Base-by-base conservation (phyloP, 2,329 filamentous ascomycete genomes). In the Sporothrix sp. region DNA sequence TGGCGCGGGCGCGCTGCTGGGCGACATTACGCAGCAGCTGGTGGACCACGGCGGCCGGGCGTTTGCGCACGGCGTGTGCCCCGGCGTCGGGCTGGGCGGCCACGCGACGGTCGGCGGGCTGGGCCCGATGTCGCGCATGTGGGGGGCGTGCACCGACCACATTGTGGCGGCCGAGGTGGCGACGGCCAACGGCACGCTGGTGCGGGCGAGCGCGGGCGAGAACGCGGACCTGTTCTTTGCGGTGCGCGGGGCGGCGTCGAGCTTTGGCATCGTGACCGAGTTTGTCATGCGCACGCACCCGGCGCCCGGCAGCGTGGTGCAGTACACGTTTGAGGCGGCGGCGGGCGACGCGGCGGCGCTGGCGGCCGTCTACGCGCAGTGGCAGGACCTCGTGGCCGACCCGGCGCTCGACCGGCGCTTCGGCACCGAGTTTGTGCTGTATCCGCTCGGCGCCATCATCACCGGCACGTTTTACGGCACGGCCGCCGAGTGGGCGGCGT, bases 391-490 rank as follows among this genome's bases (percentile, higher is more conserved):
- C 11, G 66, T 79, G 33, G 63, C 69, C 1, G 73, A 82, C 51
- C 72, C 75, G 2, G 60, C 67, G 1, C 67, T 84, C 4, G 76
- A 79, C 55, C 71, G 75, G 36, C 74, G 78, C 16, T 81, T 84
- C 57, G 72, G 76, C 3, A 74, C 71, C 5, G 69, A 79, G 48
- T 74, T 84, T 48, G 68, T 78, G 30, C 65, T 79, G 39, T 68
- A 76, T 30, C 71, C 74, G 20, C 62, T 75, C 0, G 77, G 77
- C 1, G 71, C 71, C 49, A 60, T 80, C 52, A 75, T 84, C 56
- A 75, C 74, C 0, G 79, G 76, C 2, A 79, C 75, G 0, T 84
- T 78, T 58, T 83, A 80, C 58, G 81, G 81, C 9, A 75, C 74
- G 0, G 63, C 73, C 39, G 68, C 66, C 0, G 79, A 84, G 59